phyloP scores from a whole-genome alignment of 2,329 filamentous ascomycete genomes.

The Rhynchosporium agropyri region DNA sequence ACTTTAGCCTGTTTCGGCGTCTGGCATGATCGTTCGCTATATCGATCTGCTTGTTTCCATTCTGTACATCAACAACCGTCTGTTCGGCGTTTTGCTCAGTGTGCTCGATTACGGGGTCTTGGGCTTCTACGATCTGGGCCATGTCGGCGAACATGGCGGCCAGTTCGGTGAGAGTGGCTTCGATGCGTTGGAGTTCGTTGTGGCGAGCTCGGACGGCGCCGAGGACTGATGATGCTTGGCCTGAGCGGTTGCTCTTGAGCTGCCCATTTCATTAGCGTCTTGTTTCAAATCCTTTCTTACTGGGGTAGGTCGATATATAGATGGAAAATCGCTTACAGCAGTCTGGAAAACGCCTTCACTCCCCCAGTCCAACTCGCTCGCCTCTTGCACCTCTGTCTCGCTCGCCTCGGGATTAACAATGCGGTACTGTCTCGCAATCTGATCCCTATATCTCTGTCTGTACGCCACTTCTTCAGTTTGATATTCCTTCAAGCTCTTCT shows the following conservation, averaged over 20 bases:
- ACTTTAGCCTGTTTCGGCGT: constrained; percentile 74
- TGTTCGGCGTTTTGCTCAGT: constrained; percentile 67
- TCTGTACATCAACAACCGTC: constrained; percentile 67
- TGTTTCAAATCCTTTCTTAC: too few species aligned
- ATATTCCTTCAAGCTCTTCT: constrained; percentile 70
- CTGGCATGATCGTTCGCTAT: constrained; percentile 68
- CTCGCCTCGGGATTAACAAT: constrained; percentile 83
- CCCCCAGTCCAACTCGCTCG: constrained; percentile 71
- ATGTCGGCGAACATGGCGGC: constrained; percentile 73
- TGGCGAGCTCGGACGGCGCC: constrained; percentile 80
- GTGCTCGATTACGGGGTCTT: constrained; percentile 64
- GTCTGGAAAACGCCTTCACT: constrained; percentile 82
- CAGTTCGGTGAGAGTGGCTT: constrained; percentile 72
- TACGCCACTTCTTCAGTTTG: constrained; percentile 72
- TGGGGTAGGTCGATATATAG: constrained; percentile 13
- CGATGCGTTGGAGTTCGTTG: constrained; percentile 81
- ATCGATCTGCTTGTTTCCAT: constrained; percentile 70
- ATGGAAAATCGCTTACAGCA: constrained; percentile 60
- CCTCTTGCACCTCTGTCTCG: constrained; percentile 70
- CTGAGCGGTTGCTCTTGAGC: constrained; percentile 75
- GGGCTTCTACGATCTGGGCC: constrained; percentile 71
- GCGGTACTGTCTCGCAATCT: constrained; percentile 77
- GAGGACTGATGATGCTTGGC: constrained; percentile 72
- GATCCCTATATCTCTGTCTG: constrained; percentile 71
- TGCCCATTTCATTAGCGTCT: constrained; percentile 43